These are phyloP conservation scores for Epichloe brachyelytri DNA, from an alignment of 2,329 filamentous ascomycete genomes.

Conservation along the genomic window DNA sequence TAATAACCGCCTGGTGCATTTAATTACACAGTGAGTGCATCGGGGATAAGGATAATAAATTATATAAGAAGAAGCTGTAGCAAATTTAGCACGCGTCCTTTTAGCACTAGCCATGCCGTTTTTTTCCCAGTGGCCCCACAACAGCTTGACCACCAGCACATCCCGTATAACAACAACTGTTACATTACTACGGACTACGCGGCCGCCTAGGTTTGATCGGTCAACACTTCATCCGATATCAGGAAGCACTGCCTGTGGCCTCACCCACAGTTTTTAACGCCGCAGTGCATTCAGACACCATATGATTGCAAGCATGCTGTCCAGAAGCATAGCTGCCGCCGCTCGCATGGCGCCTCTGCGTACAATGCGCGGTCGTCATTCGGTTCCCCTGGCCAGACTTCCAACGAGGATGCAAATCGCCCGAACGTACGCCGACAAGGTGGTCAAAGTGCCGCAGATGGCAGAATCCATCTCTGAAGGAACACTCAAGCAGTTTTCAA, in stretches of 20 bases:
- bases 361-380: conserved; percentile 14
- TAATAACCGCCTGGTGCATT: no score
- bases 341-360: conserved; percentile 32
- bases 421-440: conserved; percentile 59
- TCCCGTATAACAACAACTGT: no score
- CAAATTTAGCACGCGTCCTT: no score
- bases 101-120: neutral
- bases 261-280: no score
- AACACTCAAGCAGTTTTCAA: conserved; percentile 89
- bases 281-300: no score
- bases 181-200: no score
- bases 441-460: conserved; percentile 95
- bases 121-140: neutral
- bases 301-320: conserved; percentile 24
- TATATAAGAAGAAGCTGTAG: no score
- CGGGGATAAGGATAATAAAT: no score
- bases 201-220: no score
- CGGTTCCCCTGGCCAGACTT: conserved; percentile 24
- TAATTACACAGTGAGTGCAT: no score
- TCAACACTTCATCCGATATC: no score
- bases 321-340: conserved; percentile 29
- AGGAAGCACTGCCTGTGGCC: no score
- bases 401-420: conserved; percentile 42
- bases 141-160: neutral
- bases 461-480: conserved; percentile 97